Percentiles rank a stretch among this genome's conserved stretches.
Evolutionary conservation across 1,139 yeast genomes (phyloP).

Genomic region (Candida tropicalis): DNA sequence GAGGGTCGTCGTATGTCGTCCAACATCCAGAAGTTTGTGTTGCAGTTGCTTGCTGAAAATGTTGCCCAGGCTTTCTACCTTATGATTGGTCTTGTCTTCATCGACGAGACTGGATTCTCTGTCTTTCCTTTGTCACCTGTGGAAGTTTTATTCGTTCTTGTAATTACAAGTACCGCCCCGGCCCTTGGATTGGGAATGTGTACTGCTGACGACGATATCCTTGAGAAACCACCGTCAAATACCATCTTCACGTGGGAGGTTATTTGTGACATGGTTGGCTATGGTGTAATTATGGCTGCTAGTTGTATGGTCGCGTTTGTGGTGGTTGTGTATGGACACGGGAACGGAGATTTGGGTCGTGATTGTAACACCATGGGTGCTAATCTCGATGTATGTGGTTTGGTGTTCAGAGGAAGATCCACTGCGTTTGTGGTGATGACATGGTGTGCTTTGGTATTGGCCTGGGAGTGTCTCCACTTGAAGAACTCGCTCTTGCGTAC

Average conservation of each 20-base stretch:
- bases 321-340: slow-evolving; percentile 65
- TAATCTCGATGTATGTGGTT: slow-evolving; percentile 45
- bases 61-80: slow-evolving; percentile 77
- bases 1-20: slow-evolving; percentile 84
- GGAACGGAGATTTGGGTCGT: slow-evolving; percentile 67
- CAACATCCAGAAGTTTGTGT: slow-evolving; percentile 78
- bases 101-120: slow-evolving; percentile 58
- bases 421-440: slow-evolving; percentile 85
- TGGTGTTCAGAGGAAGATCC: slow-evolving; percentile 80
- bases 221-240: slow-evolving; percentile 65
- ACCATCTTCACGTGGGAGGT: slow-evolving; percentile 72
- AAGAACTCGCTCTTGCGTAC: slow-evolving; percentile 72
- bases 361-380: slow-evolving; percentile 53
- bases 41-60: slow-evolving; percentile 76
- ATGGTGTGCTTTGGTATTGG: slow-evolving; percentile 84
- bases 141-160: slow-evolving; percentile 79
- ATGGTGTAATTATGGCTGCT: slow-evolving; percentile 75
- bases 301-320: slow-evolving; percentile 72
- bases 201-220: slow-evolving; percentile 64
- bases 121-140: slow-evolving; percentile 82
- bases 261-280: slow-evolving; percentile 70
- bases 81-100: slow-evolving; percentile 72
- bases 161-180: slow-evolving; percentile 79
- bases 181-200: slow-evolving; percentile 85
- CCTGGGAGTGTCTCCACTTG: slow-evolving; percentile 89